Conservation (phyloP, 106 monocot species). For the Dendrobium huoshanense region DNA sequence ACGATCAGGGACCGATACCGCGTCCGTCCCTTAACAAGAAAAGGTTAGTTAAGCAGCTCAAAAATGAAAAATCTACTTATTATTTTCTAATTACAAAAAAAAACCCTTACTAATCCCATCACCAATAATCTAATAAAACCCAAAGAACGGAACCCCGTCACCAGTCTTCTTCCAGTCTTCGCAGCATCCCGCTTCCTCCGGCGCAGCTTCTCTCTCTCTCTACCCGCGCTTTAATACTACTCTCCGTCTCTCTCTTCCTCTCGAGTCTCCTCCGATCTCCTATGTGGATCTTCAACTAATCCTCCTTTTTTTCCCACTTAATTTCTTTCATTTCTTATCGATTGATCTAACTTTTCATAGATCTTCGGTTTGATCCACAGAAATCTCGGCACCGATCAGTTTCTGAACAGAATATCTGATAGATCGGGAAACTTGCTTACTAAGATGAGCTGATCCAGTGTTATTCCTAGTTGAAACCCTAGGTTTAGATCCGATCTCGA, state of each 20-base stretch:
- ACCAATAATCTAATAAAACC: neutral
- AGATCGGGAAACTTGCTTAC: neutral
- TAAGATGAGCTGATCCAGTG: slow-evolving; percentile 2
- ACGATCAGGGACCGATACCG: too few relatives aligned
- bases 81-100: neutral
- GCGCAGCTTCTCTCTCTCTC: neutral
- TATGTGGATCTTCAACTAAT: neutral
- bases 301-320: neutral
- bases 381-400: neutral
- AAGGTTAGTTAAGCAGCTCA: too few relatives aligned
- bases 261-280: neutral
- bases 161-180: neutral
- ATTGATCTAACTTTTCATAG: neutral
- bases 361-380: neutral
- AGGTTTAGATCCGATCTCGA: neutral
- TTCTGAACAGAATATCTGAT: neutral
- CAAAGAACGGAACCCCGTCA: neutral
- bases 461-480: neutral
- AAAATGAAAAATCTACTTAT: too few relatives aligned
- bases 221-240: neutral
- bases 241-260: neutral
- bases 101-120: neutral
- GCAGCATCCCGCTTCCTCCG: neutral
- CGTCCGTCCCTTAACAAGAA: too few relatives aligned
- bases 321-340: neutral